phyloP scores from a whole-genome alignment of 768 basidiomycete genomes.

The Boletellus emodensis region DNA sequence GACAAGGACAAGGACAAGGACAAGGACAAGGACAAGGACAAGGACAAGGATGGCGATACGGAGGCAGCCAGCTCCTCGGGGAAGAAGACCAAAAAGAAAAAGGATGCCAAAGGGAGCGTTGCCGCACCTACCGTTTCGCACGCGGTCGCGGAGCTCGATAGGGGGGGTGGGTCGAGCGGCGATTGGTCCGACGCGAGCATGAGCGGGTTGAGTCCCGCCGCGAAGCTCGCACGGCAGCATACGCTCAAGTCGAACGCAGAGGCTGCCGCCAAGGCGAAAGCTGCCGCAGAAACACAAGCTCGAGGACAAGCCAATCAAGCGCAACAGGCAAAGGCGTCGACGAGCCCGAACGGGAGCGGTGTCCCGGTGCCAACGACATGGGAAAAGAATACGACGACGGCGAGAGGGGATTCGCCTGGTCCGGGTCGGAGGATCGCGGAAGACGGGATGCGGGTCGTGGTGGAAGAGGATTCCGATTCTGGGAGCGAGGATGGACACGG shows the following conservation, averaged over 20 bases:
- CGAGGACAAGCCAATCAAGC: slow-evolving; percentile 25
- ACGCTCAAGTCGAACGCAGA: slow-evolving; percentile 79
- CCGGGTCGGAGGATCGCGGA: slow-evolving; percentile 50
- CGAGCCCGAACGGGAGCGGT: slow-evolving; percentile 27
- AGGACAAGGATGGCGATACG: no score
- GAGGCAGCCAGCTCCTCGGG: slow-evolving; percentile 27
- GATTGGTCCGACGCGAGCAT: slow-evolving; percentile 62
- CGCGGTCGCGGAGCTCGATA: slow-evolving; percentile 81
- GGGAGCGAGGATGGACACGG: slow-evolving; percentile 50
- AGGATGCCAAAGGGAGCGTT: slow-evolving; percentile 59
- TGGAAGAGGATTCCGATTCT: slow-evolving; percentile 70
- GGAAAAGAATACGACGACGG: slow-evolving; percentile 78
- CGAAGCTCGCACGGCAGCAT: slow-evolving; percentile 84
- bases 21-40: slow-evolving; percentile 37
- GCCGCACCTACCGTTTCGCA: slow-evolving; percentile 72
- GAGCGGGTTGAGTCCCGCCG: slow-evolving; percentile 84
- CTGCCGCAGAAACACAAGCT: slow-evolving; percentile 27
- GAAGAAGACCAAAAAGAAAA: slow-evolving; percentile 50
- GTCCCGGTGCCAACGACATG: slow-evolving; percentile 56
- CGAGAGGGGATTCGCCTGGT: slow-evolving; percentile 44
- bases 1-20: slow-evolving; percentile 33
- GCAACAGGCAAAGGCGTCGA: slow-evolving; percentile 18
- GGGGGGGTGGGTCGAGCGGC: slow-evolving; percentile 34
- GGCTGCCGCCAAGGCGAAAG: slow-evolving; percentile 41
- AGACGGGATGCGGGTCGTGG: slow-evolving; percentile 60